Evolutionary conservation across 1,284 basidiomycete genomes (phyloP), one percentile per base, ranked within the genome.

Genomic region (Cutaneotrichosporon cavernicola): DNA sequence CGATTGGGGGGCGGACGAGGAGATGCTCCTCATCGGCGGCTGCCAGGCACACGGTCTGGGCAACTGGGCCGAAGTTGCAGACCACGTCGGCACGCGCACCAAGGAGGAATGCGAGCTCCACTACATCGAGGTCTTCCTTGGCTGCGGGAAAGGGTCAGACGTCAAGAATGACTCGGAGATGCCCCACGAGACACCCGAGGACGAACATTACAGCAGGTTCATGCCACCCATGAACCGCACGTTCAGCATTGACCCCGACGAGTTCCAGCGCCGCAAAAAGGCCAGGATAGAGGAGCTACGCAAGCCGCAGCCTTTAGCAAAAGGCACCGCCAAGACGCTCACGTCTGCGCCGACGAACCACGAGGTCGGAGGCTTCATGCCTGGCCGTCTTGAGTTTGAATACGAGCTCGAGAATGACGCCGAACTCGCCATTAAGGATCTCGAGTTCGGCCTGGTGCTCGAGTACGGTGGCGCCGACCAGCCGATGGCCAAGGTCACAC

Each of bases 1-100:
- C 66, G 93, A 97, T 76, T 99, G 96, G 96, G 96, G 95, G 40
- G 97, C 95, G 10, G 96, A 99, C 81, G 96, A 99, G 89, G 97
- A 99, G 78, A 84, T 98, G 2, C 83, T 97, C 11, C 84, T 99
- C 38, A 85, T 98, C 59, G 93, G 97, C 65, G 97, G 94, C 11
- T 89, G 95, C 62, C 87, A 91, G 36, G 85, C 88, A 40, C 91
- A 94, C 74, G 96, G 96, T 1, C 81, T 99, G 26, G 97, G 97
- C 14, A 99, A 98, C 79, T 99, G 96, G 96, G 89, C 90, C 75
- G 95, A 96, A 74, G 92, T 97, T 58, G 91, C 95, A 2, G 94
- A 97, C 73, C 92, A 98, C 68, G 88, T 99, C 60, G 96, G 97
- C 7, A 97, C 94, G 6, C 86, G 95, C 61, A 91, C 92, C 8